Evolutionary conservation across 768 basidiomycete genomes (phyloP).

Genomic region (Trametes sanguinea): DNA sequence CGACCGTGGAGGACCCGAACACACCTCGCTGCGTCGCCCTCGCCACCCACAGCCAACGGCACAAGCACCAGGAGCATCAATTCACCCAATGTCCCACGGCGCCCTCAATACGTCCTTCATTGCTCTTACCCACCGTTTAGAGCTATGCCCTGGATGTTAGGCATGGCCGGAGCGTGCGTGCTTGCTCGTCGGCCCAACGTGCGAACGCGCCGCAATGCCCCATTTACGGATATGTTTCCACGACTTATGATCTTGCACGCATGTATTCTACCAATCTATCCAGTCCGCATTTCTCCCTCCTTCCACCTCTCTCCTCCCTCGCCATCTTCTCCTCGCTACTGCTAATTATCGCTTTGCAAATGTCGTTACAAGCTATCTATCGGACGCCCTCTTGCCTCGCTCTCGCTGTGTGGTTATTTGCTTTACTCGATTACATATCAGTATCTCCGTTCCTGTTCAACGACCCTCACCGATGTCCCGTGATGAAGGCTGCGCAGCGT

Average conservation of each 20-base stretch:
- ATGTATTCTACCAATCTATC: slow-evolving; percentile 1
- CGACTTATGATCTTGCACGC: not conserved
- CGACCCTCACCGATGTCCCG: not conserved
- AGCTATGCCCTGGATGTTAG: no score
- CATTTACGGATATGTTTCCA: no score
- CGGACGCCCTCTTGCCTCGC: not conserved
- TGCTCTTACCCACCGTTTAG: no score
- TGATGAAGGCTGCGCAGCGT: no score
- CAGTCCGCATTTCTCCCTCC: not conserved
- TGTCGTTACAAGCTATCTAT: slow-evolving; percentile 5
- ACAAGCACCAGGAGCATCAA: no score
- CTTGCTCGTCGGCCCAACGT: no score
- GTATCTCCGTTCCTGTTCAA: not conserved
- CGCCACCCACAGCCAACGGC: no score
- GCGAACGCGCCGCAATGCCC: no score
- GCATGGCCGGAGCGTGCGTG: no score
- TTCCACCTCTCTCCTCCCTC: not conserved
- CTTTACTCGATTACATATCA: not conserved
- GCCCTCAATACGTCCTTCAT: no score
- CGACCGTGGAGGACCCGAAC: not conserved
- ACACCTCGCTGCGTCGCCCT: no score
- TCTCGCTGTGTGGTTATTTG: not conserved
- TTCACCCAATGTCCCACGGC: no score
- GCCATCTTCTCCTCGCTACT: not conserved
- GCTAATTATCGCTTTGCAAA: not conserved